phyloP scores from a whole-genome alignment of 129 eudicot genomes.

The Calendula officinalis region DNA sequence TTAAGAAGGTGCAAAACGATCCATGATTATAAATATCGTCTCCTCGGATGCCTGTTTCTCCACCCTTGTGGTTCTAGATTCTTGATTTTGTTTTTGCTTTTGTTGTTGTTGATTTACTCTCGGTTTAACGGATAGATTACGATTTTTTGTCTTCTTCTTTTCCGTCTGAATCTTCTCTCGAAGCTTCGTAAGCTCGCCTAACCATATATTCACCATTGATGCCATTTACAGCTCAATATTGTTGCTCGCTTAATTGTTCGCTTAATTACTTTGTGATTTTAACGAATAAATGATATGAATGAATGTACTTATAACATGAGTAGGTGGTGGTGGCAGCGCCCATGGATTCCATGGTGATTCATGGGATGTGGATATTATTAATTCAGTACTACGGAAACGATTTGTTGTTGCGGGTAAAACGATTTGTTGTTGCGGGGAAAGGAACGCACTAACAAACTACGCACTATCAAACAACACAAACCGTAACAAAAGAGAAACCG shows the following conservation, averaged over 20 bases:
- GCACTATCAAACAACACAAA: too few species aligned
- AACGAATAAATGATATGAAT: not conserved
- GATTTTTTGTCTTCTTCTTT: constrained; percentile 11
- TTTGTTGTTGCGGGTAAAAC: too few species aligned
- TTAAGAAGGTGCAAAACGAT: constrained; percentile 33
- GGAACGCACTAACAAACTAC: too few species aligned
- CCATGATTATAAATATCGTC: constrained; percentile 35
- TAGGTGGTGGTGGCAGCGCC: constrained; percentile 23
- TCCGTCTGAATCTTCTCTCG: constrained; percentile 23
- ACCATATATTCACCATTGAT: constrained; percentile 33
- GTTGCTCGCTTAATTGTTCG: not conserved
- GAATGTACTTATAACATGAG: constrained; percentile 20
- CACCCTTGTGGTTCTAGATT: not conserved
- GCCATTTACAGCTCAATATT: constrained; percentile 8
- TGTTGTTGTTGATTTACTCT: not conserved
- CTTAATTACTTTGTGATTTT: not conserved
- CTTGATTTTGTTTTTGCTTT: constrained; percentile 1
- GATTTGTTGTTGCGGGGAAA: too few species aligned
- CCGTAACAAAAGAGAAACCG: too few species aligned
- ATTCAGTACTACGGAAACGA: not conserved
- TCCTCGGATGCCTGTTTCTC: constrained; percentile 17
- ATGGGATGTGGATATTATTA: constrained; percentile 32
- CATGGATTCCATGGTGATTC: constrained; percentile 22
- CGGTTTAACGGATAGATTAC: constrained; percentile 11
- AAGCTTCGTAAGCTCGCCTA: constrained; percentile 22